Evolutionary conservation across 106 monocot species (phyloP).

Genomic region (Acorus calamus): DNA sequence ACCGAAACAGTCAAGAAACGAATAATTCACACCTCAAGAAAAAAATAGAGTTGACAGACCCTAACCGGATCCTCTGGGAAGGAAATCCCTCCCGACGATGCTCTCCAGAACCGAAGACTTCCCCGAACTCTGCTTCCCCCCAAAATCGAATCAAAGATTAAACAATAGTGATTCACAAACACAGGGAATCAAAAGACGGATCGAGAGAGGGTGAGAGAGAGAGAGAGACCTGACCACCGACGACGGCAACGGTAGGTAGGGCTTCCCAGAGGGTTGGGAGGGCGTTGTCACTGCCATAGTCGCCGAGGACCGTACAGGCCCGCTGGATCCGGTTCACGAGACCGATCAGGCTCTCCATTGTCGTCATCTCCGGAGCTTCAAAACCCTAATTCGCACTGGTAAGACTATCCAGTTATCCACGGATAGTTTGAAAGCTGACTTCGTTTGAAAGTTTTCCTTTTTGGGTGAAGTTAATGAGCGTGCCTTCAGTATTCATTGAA

Average conservation of each 20-base stretch:
- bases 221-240: background rate
- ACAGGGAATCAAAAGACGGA: background rate
- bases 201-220: background rate
- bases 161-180: background rate
- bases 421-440: too few relatives aligned
- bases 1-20: background rate
- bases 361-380: slow-evolving; percentile 29
- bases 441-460: too few relatives aligned
- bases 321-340: slow-evolving; percentile 17
- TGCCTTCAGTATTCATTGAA: too few relatives aligned
- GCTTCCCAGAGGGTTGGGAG: slow-evolving; percentile 65
- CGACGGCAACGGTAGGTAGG: slow-evolving; percentile 5
- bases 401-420: too few relatives aligned
- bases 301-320: slow-evolving; percentile 49
- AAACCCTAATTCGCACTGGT: slow-evolving; percentile 9
- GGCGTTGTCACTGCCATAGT: slow-evolving; percentile 11
- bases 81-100: slow-evolving; percentile 46
- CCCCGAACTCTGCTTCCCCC: slow-evolving; percentile 39
- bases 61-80: slow-evolving; percentile 57
- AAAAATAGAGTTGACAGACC: background rate
- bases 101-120: slow-evolving; percentile 59
- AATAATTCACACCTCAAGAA: background rate
- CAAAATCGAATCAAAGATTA: background rate
- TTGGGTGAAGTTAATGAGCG: too few relatives aligned
- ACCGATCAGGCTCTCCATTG: slow-evolving; percentile 80